Percentiles rank a stretch among this genome's conserved stretches.
phyloP scores from a whole-genome alignment of 2,329 filamentous ascomycete species.

The Penicillium sp. region DNA sequence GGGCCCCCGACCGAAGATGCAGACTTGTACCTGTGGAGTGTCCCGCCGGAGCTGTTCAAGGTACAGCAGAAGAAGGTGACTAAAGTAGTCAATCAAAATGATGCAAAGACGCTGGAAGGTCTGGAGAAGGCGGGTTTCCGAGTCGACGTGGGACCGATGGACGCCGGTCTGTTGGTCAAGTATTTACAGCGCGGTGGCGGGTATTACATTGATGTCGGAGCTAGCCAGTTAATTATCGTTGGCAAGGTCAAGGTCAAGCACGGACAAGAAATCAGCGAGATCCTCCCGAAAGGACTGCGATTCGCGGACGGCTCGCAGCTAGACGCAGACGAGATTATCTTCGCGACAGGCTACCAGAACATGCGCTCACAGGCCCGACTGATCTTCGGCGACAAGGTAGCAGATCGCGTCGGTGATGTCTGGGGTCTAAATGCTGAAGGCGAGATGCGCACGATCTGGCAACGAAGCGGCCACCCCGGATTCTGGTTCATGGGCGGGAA shows the following conservation, averaged over 20 bases:
- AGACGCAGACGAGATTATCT: conserved; percentile 59
- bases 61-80: conserved; percentile 49
- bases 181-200: conserved; percentile 62
- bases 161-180: conserved; percentile 54
- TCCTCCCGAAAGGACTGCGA: conserved; percentile 46
- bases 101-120: conserved; percentile 36
- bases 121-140: conserved; percentile 56
- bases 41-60: conserved; percentile 57
- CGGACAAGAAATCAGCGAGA: conserved; percentile 52
- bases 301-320: conserved; percentile 55
- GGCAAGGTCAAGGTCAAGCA: conserved; percentile 62
- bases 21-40: conserved; percentile 55
- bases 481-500: conserved; percentile 66
- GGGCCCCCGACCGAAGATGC: conserved; percentile 59
- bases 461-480: conserved; percentile 55
- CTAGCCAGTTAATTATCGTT: conserved; percentile 55
- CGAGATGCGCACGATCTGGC: conserved; percentile 57
- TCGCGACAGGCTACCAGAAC: conserved; percentile 57
- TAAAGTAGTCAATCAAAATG: conserved; percentile 32
- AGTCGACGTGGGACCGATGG: conserved; percentile 53
- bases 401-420: conserved; percentile 53
- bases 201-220: conserved; percentile 66
- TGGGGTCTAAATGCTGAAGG: conserved; percentile 56
- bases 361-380: conserved; percentile 58
- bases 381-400: conserved; percentile 59